These are phyloP conservation scores for Coniella lustricola DNA, from an alignment of 2,329 filamentous ascomycete species.

Conservation along the genomic window DNA sequence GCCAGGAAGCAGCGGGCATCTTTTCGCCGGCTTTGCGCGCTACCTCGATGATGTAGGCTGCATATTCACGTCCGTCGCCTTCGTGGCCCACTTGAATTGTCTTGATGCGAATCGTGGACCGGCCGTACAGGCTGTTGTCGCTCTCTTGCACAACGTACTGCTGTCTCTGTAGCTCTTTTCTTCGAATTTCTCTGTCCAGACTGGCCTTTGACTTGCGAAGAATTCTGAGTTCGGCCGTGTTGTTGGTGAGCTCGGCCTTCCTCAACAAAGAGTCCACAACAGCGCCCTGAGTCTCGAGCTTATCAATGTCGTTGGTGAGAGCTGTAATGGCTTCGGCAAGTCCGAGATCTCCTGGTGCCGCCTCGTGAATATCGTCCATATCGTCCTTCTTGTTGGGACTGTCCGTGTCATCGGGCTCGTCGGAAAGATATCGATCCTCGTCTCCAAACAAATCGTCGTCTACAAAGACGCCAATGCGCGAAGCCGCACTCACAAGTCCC, in stretches of 20 bases:
- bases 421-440: conserved; percentile 75
- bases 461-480: conserved; percentile 84
- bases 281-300: conserved; percentile 77
- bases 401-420: conserved; percentile 72
- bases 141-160: conserved; percentile 97
- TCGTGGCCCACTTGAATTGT: conserved; percentile 88
- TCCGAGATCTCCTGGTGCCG: conserved; percentile 87
- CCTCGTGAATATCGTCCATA: conserved; percentile 83
- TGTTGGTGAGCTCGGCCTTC: conserved; percentile 96
- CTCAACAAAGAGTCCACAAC: conserved; percentile 86
- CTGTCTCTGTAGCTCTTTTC: conserved; percentile 91
- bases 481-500: conserved; percentile 80
- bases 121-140: conserved; percentile 92
- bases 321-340: conserved; percentile 86
- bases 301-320: conserved; percentile 85
- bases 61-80: conserved; percentile 87
- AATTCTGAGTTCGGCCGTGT: conserved; percentile 86
- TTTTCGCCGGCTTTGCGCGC: conserved; percentile 84
- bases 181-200: conserved; percentile 81
- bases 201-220: conserved; percentile 90
- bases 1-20: conserved; percentile 94
- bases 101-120: conserved; percentile 83
- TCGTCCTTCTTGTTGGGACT: conserved; percentile 49
- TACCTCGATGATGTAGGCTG: conserved; percentile 89
- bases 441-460: conserved; percentile 92